phyloP scores from a whole-genome alignment of 805 yeast species.

The Saccharomycopsis vini region DNA sequence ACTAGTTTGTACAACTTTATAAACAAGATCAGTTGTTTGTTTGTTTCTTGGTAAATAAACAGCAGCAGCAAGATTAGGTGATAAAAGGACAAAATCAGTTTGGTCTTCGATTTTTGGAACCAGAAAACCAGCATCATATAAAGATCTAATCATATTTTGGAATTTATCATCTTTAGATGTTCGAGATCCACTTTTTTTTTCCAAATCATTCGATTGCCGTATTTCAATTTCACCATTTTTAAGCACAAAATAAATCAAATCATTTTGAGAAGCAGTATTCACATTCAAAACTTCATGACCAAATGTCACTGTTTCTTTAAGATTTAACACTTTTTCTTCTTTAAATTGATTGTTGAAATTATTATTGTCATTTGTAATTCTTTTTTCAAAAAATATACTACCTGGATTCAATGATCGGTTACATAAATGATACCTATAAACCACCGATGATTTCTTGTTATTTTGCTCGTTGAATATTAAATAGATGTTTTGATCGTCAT shows the following conservation, averaged over 20 bases:
- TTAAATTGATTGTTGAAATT: not conserved
- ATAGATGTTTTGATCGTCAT: constrained; percentile 35
- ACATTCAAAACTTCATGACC: constrained; percentile 17
- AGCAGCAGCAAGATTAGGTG: constrained; percentile 26
- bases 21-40: not conserved
- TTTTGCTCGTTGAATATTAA: constrained; percentile 8
- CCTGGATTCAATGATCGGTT: not conserved
- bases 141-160: constrained; percentile 20
- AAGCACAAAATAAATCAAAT: constrained; percentile 31
- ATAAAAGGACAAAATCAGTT: constrained; percentile 1
- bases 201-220: constrained; percentile 32
- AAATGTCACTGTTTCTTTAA: constrained; percentile 3
- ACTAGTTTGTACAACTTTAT: not conserved
- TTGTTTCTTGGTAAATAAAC: constrained; percentile 26
- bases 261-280: constrained; percentile 31
- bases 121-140: constrained; percentile 48
- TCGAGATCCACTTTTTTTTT: constrained; percentile 6
- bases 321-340: not conserved
- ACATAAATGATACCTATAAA: constrained; percentile 10
- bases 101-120: constrained; percentile 22
- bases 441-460: not conserved
- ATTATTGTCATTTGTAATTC: not conserved
- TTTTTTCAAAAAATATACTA: constrained; percentile 4
- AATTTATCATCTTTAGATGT: constrained; percentile 31
- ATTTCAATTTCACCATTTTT: constrained; percentile 39